These are phyloP conservation scores for Poronia punctata DNA, from an alignment of 495 filamentous ascomycete genomes.

Conservation along the genomic window DNA sequence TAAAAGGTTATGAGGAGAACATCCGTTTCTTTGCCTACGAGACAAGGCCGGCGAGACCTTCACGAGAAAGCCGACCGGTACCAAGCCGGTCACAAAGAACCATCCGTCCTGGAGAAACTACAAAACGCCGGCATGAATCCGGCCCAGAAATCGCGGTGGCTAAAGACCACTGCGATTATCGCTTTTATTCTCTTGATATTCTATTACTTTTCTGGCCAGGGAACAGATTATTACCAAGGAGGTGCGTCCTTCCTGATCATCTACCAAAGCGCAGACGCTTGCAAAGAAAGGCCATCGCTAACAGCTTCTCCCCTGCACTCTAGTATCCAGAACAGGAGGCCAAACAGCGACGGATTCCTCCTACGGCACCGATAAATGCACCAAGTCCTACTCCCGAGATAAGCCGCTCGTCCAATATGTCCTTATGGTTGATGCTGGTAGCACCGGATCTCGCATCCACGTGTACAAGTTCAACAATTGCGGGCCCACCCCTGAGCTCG, in stretches of 20 bases:
- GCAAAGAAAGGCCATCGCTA: slow-evolving; percentile 33
- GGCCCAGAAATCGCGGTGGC: slow-evolving; percentile 65
- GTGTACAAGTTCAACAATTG: slow-evolving; percentile 99
- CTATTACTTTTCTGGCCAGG: slow-evolving; percentile 62
- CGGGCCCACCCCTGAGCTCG: slow-evolving; percentile 87
- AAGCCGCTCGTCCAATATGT: slow-evolving; percentile 97
- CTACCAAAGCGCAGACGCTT: slow-evolving; percentile 33
- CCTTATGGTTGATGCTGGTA: slow-evolving; percentile 97
- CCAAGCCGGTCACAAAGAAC: slow-evolving; percentile 35
- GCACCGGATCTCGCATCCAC: slow-evolving; percentile 95
- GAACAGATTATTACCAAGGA: slow-evolving; percentile 38
- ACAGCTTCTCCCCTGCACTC: not conserved
- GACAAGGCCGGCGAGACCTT: slow-evolving; percentile 48
- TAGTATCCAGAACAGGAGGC: slow-evolving; percentile 30
- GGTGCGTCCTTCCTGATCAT: slow-evolving; percentile 31
- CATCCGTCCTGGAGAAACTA: slow-evolving; percentile 39
- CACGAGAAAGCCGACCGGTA: slow-evolving; percentile 53
- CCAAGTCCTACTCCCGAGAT: slow-evolving; percentile 67
- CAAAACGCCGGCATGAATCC: slow-evolving; percentile 58
- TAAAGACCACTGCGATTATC: slow-evolving; percentile 78
- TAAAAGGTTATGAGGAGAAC: slow-evolving; percentile 48
- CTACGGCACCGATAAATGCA: slow-evolving; percentile 64
- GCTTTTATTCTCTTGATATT: slow-evolving; percentile 66
- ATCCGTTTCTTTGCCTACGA: slow-evolving; percentile 53
- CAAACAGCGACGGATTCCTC: slow-evolving; percentile 53